Conservation (phyloP, 192 early-diverging fungal species). For the Gaertneriomyces semiglobifer region DNA sequence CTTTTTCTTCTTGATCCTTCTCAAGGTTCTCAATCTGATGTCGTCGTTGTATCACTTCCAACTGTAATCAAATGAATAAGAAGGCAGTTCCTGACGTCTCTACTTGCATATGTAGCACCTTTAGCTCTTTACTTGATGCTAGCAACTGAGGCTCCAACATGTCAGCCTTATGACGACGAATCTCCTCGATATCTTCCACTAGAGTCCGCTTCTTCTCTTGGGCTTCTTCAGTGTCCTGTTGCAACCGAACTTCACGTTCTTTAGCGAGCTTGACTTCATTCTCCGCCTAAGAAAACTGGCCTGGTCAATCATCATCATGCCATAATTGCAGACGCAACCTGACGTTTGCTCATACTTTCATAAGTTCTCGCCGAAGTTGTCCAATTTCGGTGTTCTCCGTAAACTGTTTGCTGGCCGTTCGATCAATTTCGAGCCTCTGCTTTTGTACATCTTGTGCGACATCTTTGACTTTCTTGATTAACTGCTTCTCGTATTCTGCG, state of each 20-base stretch:
- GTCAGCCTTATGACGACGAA: constrained; percentile 59
- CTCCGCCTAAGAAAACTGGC: constrained; percentile 42
- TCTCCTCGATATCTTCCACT: constrained; percentile 58
- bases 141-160: constrained; percentile 66
- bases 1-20: constrained; percentile 65
- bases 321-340: neutral
- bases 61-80: constrained; percentile 28
- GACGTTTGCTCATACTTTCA: constrained; percentile 40
- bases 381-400: constrained; percentile 56
- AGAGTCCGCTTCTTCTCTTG: constrained; percentile 38
- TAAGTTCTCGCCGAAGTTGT: constrained; percentile 56
- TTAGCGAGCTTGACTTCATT: constrained; percentile 56
- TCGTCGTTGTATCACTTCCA: constrained; percentile 56
- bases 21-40: constrained; percentile 63
- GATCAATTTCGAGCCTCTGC: constrained; percentile 56
- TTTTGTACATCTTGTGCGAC: constrained; percentile 45
- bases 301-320: constrained; percentile 7
- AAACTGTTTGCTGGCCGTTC: constrained; percentile 45
- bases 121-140: constrained; percentile 59
- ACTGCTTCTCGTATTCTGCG: constrained; percentile 48
- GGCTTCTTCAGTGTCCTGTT: constrained; percentile 54
- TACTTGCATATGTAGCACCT: constrained; percentile 32
- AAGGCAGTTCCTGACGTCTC: constrained; percentile 12
- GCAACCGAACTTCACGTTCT: constrained; percentile 48
- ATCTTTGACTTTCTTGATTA: constrained; percentile 46